These are phyloP conservation scores for Trichoderma gamsii DNA, from an alignment of 495 filamentous ascomycete genomes.

Conservation along the genomic window DNA sequence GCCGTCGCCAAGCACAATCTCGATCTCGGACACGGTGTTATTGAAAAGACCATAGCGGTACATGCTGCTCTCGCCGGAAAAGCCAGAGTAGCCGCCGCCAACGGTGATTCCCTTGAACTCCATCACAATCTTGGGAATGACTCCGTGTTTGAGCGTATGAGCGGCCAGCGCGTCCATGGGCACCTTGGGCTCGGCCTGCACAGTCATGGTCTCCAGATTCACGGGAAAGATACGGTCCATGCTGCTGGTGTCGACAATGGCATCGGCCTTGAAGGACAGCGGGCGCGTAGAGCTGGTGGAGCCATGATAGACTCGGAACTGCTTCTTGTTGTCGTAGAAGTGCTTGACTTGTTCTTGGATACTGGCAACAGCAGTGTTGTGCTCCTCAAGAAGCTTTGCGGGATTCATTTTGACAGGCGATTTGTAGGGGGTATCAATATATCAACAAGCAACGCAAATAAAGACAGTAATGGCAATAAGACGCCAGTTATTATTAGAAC, in stretches of 20 bases:
- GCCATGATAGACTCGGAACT: conserved; percentile 68
- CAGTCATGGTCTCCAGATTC: conserved; percentile 37
- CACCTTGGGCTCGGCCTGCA: conserved; percentile 59
- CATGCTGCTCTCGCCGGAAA: conserved; percentile 54
- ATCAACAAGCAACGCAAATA: not conserved
- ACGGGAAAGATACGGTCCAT: conserved; percentile 51
- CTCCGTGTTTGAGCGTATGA: conserved; percentile 42
- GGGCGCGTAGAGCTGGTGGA: conserved; percentile 69
- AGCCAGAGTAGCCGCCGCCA: conserved; percentile 57
- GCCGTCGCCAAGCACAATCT: conserved; percentile 54
- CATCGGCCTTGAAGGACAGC: conserved; percentile 32
- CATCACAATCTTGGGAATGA: conserved; percentile 55
- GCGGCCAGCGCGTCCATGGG: conserved; percentile 55
- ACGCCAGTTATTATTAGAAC: not conserved
- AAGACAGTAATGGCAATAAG: not conserved
- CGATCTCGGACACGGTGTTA: conserved; percentile 47
- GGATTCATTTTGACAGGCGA: not conserved
- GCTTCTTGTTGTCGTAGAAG: conserved; percentile 49
- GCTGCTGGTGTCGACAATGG: conserved; percentile 48
- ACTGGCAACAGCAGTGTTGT: conserved; percentile 36
- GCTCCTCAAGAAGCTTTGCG: conserved; percentile 31
- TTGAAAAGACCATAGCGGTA: conserved; percentile 58
- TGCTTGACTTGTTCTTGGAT: conserved; percentile 41
- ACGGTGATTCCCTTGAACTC: conserved; percentile 63
- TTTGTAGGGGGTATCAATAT: not conserved